Evolutionary conservation across 257 asterid genomes (phyloP).

Genomic region (Fraxinus pennsylvanica): DNA sequence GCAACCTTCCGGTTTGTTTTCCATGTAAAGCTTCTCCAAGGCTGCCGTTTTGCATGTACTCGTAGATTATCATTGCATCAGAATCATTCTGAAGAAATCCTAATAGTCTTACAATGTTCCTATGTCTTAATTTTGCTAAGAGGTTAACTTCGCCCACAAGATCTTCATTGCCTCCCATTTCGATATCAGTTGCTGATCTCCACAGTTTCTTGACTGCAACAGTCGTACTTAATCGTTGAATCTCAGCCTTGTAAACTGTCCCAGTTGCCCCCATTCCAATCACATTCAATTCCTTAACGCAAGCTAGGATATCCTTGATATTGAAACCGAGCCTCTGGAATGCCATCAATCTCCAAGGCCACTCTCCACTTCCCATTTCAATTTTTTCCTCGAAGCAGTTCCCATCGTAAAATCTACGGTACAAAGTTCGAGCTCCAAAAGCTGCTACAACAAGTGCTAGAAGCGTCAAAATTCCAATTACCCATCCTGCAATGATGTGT

Average conservation of each 20-base stretch:
- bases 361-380: constrained; percentile 44
- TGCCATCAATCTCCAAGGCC: constrained; percentile 85
- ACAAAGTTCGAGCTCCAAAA: constrained; percentile 43
- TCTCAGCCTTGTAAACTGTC: constrained; percentile 61
- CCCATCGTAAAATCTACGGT: constrained; percentile 56
- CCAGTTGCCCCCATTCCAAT: constrained; percentile 80
- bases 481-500: constrained; percentile 58
- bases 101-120: constrained; percentile 60
- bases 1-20: constrained; percentile 50
- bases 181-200: constrained; percentile 57
- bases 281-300: constrained; percentile 62
- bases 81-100: constrained; percentile 68
- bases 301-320: constrained; percentile 55
- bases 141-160: constrained; percentile 68
- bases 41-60: constrained; percentile 65
- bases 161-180: constrained; percentile 53
- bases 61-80: constrained; percentile 60
- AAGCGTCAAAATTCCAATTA: constrained; percentile 51
- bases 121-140: constrained; percentile 59
- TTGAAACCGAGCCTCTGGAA: constrained; percentile 69
- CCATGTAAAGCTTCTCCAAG: constrained; percentile 69
- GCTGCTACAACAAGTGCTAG: constrained; percentile 44
- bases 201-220: constrained; percentile 74
- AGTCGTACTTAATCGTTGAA: constrained; percentile 40
- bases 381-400: constrained; percentile 57